Percentiles rank a stretch among this genome's conserved stretches.
phyloP scores from a whole-genome alignment of 2,329 filamentous ascomycete genomes.

The Claviceps fusiformis region DNA sequence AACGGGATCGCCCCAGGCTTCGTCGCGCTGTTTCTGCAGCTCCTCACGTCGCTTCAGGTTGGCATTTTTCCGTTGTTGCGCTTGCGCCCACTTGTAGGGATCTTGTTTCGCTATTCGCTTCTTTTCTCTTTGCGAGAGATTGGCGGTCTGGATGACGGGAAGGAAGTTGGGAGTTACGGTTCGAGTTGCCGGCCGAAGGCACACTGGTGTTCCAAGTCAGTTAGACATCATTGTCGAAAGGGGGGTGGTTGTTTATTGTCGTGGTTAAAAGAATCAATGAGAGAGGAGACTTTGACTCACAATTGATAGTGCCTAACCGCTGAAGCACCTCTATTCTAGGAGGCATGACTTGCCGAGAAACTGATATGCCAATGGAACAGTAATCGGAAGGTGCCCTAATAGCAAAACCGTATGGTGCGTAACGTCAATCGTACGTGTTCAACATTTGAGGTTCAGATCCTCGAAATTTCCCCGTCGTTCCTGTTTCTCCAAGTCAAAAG shows the following conservation, averaged over 20 bases:
- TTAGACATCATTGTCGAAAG: not conserved
- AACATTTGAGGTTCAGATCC: not conserved
- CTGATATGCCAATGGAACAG: not conserved
- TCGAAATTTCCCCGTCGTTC: conserved; percentile 21
- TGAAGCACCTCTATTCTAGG: conserved; percentile 50
- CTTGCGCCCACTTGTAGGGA: conserved; percentile 70
- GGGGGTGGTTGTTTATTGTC: too few species aligned
- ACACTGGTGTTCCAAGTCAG: conserved; percentile 30
- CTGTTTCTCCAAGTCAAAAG: not conserved
- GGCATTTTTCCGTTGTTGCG: conserved; percentile 68
- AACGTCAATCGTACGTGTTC: not conserved
- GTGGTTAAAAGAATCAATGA: not conserved
- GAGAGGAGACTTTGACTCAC: conserved; percentile 29
- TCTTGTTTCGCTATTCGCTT: conserved; percentile 58
- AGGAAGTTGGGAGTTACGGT: conserved; percentile 36
- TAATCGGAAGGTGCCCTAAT: not conserved
- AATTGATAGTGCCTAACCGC: conserved; percentile 43
- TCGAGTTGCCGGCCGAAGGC: conserved; percentile 40
- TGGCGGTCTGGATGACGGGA: conserved; percentile 51
- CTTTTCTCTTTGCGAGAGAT: conserved; percentile 47
- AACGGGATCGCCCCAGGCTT: conserved; percentile 62
- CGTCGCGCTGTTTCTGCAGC: conserved; percentile 50
- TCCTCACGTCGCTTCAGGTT: conserved; percentile 64
- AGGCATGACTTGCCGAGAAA: conserved; percentile 38
- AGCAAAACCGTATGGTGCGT: not conserved